phyloP scores from a whole-genome alignment of 495 filamentous ascomycete species.

The Penicillium tannophilum region DNA sequence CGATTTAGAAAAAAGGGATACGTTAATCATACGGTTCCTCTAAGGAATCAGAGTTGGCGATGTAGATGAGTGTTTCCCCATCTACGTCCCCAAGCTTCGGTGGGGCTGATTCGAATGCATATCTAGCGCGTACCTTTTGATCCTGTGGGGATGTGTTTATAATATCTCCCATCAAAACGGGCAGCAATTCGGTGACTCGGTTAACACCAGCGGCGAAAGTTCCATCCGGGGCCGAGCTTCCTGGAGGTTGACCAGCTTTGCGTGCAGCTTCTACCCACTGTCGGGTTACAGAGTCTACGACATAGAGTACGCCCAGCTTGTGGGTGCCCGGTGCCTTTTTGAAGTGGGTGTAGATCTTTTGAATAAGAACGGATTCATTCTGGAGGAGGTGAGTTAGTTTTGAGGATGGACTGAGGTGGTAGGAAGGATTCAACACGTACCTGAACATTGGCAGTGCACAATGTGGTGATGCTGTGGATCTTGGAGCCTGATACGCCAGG shows the following conservation, averaged over 20 bases:
- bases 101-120: slow-evolving; percentile 22
- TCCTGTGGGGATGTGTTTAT: slow-evolving; percentile 84
- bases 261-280: slow-evolving; percentile 97
- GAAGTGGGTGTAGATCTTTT: slow-evolving; percentile 96
- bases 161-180: slow-evolving; percentile 94
- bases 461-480: slow-evolving; percentile 78
- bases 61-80: background rate
- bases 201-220: slow-evolving; percentile 94
- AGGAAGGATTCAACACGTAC: slow-evolving; percentile 55
- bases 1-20: slow-evolving; percentile 40
- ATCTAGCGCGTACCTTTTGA: slow-evolving; percentile 91
- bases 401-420: background rate
- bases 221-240: slow-evolving; percentile 76
- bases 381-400: slow-evolving; percentile 34
- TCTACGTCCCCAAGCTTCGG: slow-evolving; percentile 12
- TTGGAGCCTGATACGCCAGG: slow-evolving; percentile 92
- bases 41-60: slow-evolving; percentile 20
- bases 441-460: slow-evolving; percentile 91
- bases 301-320: slow-evolving; percentile 98
- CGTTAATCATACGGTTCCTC: slow-evolving; percentile 52
- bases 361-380: slow-evolving; percentile 94
- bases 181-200: slow-evolving; percentile 93
- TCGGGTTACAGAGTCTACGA: slow-evolving; percentile 99
- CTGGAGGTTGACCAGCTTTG: slow-evolving; percentile 76
- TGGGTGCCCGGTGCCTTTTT: slow-evolving; percentile 92